Base-by-base conservation (phyloP, 805 yeast species). In the Lachancea meyersii region DNA sequence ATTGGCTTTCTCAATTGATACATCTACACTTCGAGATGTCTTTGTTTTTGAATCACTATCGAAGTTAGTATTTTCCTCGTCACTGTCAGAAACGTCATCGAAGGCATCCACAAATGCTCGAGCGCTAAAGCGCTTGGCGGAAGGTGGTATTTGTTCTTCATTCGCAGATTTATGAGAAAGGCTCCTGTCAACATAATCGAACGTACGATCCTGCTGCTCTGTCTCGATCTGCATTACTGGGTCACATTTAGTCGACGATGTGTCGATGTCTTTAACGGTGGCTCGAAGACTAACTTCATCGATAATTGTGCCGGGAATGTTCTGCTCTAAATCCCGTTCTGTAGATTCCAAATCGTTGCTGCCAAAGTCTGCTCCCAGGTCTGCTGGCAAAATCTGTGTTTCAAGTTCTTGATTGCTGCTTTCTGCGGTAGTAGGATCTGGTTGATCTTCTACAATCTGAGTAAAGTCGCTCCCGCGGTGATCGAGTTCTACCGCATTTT, bases 81-180 rank as follows among this genome's bases (percentile, higher is more conserved):
- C 30, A 22, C 41, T 30, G 16, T 38, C 41, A 2, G 41, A 30
- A 6, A 11, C 35, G n/a, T 38, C 41, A 16, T 38, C 41, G 28
- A 38, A 38, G 5, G 20, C 34, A 22, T 38, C 21, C 11, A 31
- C 34, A 23, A 38, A 38, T 11, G 13, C 18, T 20, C 32, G 35
- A 10, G 41, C 16, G 21, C n/a, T 23, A 16, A 22, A 38, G 13
- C 14, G 20, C 14, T 19, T 31, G 20, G 14, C 17, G 4, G 22
- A 10, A 6, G 21, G 10, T 18, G 14, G 10, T 18, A 6, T 14
- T n/a, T 28, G 17, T 17, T 36, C 38, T 11, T 7, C 22, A 28
- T 9, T n/a, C 7, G 14, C 13, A 6, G 31, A 9, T 9, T n/a
- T 8, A 5, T 28, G 31, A 5, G 10, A 9, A 28, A 5, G 14